Conservation (phyloP, 768 basidiomycete species). For the Dacryopinax spathularia region DNA sequence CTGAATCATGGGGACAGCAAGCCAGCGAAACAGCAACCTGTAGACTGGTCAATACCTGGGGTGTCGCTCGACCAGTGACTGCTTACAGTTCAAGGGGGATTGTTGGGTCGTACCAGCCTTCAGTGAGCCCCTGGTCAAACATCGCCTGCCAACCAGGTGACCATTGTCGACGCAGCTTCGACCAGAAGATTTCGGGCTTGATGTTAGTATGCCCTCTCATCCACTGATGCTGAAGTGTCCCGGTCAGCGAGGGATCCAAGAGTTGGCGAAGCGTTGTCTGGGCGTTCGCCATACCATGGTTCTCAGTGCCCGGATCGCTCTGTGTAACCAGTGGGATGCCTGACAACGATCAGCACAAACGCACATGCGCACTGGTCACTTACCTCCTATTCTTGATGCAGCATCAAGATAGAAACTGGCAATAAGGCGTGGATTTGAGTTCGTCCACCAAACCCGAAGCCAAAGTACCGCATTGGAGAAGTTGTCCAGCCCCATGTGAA, state of each 20-base stretch:
- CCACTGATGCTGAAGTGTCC: constrained; percentile 31
- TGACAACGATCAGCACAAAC: constrained; percentile 18
- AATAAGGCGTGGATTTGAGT: not conserved
- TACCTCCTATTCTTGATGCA: not conserved
- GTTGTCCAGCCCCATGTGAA: constrained; percentile 21
- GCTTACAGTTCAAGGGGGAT: not conserved
- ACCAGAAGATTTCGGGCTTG: constrained; percentile 32
- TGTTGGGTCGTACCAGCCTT: constrained; percentile 10
- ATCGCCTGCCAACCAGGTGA: constrained; percentile 27
- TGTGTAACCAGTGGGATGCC: constrained; percentile 29
- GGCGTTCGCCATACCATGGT: constrained; percentile 33
- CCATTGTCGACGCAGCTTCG: constrained; percentile 18
- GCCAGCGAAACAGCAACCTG: constrained; percentile 32
- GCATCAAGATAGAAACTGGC: not conserved
- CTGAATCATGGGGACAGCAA: constrained; percentile 32
- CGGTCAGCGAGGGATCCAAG: constrained; percentile 28
- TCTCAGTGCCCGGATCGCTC: constrained; percentile 33
- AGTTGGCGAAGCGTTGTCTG: constrained; percentile 30
- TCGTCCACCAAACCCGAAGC: not conserved
- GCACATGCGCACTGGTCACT: constrained; percentile 18
- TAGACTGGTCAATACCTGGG: too few relatives aligned
- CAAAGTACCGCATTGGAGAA: constrained; percentile 5
- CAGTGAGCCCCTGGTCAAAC: constrained; percentile 22
- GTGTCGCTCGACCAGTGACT: not conserved
- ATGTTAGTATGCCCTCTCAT: constrained; percentile 29